phyloP scores from a whole-genome alignment of 2,329 filamentous ascomycete genomes.

The Colletotrichum musae region DNA sequence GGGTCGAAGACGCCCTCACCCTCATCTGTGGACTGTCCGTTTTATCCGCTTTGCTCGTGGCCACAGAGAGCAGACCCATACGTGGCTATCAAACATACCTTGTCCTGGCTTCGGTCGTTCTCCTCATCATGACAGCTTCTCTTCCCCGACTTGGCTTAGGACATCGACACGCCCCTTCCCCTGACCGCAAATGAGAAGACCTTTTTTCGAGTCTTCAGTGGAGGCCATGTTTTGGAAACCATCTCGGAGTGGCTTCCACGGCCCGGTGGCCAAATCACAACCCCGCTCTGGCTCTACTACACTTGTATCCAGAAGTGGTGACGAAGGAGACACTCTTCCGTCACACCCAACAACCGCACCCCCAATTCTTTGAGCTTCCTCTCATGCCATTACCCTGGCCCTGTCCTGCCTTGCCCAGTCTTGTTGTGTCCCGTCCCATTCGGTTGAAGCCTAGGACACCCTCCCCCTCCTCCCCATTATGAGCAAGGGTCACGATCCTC shows the following conservation, averaged over 20 bases:
- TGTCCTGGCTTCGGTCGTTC: background rate
- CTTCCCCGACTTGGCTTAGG: conserved; percentile 4
- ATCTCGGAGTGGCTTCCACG: conserved; percentile 13
- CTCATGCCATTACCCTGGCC: background rate
- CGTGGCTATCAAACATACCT: too few relatives aligned
- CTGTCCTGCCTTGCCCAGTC: conserved; percentile 6
- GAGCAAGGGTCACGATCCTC: conserved; percentile 36
- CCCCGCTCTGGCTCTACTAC: conserved; percentile 3
- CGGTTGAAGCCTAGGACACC: background rate
- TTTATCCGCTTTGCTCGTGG: too few relatives aligned
- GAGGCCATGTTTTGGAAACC: background rate
- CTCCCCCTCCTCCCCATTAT: background rate
- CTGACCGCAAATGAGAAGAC: conserved; percentile 2
- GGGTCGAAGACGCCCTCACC: too few relatives aligned
- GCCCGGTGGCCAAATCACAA: conserved; percentile 16
- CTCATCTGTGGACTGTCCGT: too few relatives aligned
- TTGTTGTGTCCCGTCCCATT: conserved; percentile 6
- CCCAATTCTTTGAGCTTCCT: conserved; percentile 4
- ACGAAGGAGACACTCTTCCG: conserved; percentile 10
- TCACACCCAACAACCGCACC: conserved; percentile 13
- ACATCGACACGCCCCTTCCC: background rate
- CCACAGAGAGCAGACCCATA: too few relatives aligned
- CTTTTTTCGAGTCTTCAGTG: background rate
- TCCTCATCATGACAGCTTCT: conserved; percentile 4
- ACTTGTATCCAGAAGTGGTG: background rate